These are phyloP conservation scores for Leavenworthia alabamica DNA, from an alignment of 345 rosid genomes.

Conservation along the genomic window DNA sequence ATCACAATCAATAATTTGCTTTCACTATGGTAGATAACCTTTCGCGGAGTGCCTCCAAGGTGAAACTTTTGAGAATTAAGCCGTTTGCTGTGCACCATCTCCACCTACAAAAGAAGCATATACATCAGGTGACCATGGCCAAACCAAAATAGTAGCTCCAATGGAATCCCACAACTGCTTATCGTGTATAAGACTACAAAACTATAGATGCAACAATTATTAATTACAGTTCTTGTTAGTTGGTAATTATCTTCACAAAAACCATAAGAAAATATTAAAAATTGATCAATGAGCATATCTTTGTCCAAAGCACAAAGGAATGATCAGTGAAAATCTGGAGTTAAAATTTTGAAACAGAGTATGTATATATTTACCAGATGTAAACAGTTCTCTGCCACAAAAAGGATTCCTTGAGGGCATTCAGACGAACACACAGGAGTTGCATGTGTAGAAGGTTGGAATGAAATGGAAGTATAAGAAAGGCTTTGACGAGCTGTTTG, in stretches of 20 bases:
- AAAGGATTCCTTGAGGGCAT: constrained; percentile 86
- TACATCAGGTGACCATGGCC: constrained; percentile 17
- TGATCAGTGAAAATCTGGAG: constrained; percentile 2
- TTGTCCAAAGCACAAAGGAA: background rate
- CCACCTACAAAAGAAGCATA: constrained; percentile 56
- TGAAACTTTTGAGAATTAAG: constrained; percentile 89
- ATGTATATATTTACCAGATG: constrained; percentile 59
- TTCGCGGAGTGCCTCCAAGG: constrained; percentile 91
- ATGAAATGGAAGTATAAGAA: constrained; percentile 79
- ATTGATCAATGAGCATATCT: background rate
- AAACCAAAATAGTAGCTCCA: constrained; percentile 1
- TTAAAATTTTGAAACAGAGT: constrained; percentile 5
- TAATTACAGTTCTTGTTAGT: background rate
- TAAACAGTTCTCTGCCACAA: constrained; percentile 90
- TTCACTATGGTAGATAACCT: constrained; percentile 83
- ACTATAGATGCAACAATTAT: constrained; percentile 1
- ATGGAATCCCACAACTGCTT: background rate
- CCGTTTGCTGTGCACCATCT: constrained; percentile 84
- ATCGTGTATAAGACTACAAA: background rate
- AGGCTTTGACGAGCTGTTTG: constrained; percentile 91
- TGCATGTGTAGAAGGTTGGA: constrained; percentile 94
- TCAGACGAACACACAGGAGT: constrained; percentile 87
- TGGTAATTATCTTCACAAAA: background rate
- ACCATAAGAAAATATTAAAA: background rate
- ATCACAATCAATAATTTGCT: constrained; percentile 78